phyloP scores from a whole-genome alignment of 768 basidiomycete species.

The Gloeostereum incarnatum region DNA sequence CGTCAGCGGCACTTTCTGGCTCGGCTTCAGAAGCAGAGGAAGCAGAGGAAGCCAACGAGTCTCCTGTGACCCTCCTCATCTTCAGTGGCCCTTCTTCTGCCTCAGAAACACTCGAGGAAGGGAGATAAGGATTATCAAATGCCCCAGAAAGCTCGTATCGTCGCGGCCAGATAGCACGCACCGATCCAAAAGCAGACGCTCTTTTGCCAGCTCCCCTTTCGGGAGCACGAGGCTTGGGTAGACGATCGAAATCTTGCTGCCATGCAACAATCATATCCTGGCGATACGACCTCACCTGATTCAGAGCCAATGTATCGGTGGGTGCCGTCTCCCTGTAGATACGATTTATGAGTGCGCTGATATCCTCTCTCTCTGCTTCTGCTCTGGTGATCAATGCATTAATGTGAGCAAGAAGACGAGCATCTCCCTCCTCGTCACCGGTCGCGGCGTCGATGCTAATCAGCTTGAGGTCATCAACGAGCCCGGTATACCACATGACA shows the following conservation, averaged over 20 bases:
- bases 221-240: slow-evolving; percentile 53
- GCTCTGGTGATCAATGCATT: slow-evolving; percentile 63
- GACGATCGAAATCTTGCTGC: slow-evolving; percentile 86
- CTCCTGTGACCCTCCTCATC: slow-evolving; percentile 38
- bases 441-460: slow-evolving; percentile 75
- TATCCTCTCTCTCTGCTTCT: slow-evolving; percentile 66
- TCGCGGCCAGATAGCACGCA: slow-evolving; percentile 65
- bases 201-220: slow-evolving; percentile 47
- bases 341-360: slow-evolving; percentile 61
- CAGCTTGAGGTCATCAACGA: slow-evolving; percentile 67
- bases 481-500: slow-evolving; percentile 60
- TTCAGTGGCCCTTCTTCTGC: slow-evolving; percentile 52
- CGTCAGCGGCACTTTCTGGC: no score
- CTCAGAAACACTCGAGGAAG: slow-evolving; percentile 65
- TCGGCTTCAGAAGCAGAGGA: slow-evolving; percentile 68
- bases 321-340: slow-evolving; percentile 76
- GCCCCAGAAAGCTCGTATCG: slow-evolving; percentile 44
- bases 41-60: slow-evolving; percentile 57
- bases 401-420: slow-evolving; percentile 50
- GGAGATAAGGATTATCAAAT: slow-evolving; percentile 43
- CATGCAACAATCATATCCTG: slow-evolving; percentile 96
- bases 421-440: slow-evolving; percentile 67
- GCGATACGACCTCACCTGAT: slow-evolving; percentile 74
- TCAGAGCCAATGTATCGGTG: slow-evolving; percentile 82
- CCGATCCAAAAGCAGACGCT: slow-evolving; percentile 57